phyloP scores from a whole-genome alignment of 257 asterid genomes.

The Leptodermis oblonga region DNA sequence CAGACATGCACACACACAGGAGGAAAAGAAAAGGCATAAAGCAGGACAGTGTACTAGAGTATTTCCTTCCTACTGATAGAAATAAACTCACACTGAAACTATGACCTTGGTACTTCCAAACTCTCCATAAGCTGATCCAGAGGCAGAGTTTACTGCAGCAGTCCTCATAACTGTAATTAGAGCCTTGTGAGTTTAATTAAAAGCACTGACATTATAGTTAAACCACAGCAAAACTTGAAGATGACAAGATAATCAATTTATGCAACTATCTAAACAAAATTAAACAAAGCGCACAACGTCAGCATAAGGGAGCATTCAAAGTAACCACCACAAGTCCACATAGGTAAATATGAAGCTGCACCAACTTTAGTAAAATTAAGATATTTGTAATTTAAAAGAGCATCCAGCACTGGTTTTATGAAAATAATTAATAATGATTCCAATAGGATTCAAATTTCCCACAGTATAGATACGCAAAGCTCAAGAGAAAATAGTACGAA shows the following conservation, averaged over 20 bases:
- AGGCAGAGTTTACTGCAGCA: slow-evolving; percentile 88
- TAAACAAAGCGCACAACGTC: neutral
- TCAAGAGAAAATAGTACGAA: neutral
- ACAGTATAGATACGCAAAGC: neutral
- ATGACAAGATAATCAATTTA: neutral
- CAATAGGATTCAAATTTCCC: neutral
- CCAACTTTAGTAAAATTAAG: neutral
- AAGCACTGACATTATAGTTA: neutral
- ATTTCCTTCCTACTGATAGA: neutral
- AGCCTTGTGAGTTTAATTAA: slow-evolving; percentile 9
- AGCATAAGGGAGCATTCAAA: neutral
- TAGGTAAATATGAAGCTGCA: neutral
- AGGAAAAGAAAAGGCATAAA: neutral
- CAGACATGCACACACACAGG: neutral
- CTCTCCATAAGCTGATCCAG: slow-evolving; percentile 98
- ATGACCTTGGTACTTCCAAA: slow-evolving; percentile 93
- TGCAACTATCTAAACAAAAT: neutral
- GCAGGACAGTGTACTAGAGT: neutral
- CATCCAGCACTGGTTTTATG: too few relatives aligned
- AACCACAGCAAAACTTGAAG: neutral
- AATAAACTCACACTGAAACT: slow-evolving; percentile 81
- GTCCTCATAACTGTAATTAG: slow-evolving; percentile 67
- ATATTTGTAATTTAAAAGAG: neutral
- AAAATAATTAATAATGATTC: neutral
- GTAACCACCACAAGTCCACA: neutral